Conservation (phyloP, 148 eudicot genomes). For the Rheum nobile region DNA sequence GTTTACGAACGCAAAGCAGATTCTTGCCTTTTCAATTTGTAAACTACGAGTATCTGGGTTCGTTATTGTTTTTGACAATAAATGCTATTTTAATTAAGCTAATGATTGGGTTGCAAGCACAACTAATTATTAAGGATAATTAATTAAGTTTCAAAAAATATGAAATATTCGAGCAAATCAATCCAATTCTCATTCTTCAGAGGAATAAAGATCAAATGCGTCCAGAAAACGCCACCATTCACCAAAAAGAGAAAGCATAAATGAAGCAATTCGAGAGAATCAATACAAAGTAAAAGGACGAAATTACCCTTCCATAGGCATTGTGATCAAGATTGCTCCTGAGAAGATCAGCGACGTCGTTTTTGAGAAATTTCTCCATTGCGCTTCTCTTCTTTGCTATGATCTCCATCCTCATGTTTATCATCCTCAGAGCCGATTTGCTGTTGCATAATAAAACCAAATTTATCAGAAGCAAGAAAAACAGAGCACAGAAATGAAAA, state of each 20-base stretch:
- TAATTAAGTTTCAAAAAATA: not conserved
- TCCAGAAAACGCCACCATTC: not conserved
- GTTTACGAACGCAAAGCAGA: not conserved
- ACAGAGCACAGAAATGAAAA: not conserved
- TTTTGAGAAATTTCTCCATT: slow-evolving; percentile 65
- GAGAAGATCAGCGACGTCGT: slow-evolving; percentile 71
- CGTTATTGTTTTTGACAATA: not conserved
- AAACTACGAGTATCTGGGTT: not conserved
- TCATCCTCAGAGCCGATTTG: slow-evolving; percentile 52
- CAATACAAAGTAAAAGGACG: not conserved
- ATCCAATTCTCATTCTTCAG: not conserved
- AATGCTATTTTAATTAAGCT: not conserved
- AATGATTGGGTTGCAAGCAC: not conserved
- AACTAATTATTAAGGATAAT: not conserved
- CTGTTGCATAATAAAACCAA: slow-evolving; percentile 17
- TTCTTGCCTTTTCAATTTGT: not conserved
- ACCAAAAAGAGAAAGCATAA: too few relatives aligned
- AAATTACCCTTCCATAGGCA: slow-evolving; percentile 77
- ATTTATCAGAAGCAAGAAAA: not conserved
- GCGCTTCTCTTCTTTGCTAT: slow-evolving; percentile 66
- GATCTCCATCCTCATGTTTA: slow-evolving; percentile 40
- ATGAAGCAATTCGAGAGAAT: not conserved
- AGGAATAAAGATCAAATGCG: slow-evolving; percentile 1
- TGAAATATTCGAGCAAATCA: not conserved
- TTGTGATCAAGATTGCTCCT: slow-evolving; percentile 38